Evolutionary conservation across 306 rosid species (phyloP).

Genomic region (peach (Prunus persica)): DNA sequence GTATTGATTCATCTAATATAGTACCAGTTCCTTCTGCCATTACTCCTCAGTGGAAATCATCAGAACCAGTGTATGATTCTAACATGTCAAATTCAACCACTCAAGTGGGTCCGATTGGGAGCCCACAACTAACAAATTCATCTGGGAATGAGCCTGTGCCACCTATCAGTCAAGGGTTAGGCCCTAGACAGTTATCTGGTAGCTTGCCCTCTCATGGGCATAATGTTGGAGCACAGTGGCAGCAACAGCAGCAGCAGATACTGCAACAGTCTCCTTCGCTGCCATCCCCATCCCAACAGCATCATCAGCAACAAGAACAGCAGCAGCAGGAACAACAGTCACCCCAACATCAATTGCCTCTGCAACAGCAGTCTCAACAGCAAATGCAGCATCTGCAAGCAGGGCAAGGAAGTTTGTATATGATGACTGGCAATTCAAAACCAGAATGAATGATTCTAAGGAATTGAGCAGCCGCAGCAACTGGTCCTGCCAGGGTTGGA

Average conservation of each 20-base stretch:
- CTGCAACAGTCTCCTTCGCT: conserved; percentile 51
- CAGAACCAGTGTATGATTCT: conserved; percentile 60
- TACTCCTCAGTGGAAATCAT: conserved; percentile 60
- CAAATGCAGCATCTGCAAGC: conserved; percentile 57
- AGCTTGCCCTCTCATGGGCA: conserved; percentile 64
- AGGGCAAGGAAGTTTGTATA: conserved; percentile 63
- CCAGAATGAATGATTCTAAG: conserved; percentile 57
- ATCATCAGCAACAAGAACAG: conserved; percentile 42
- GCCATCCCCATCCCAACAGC: conserved; percentile 44
- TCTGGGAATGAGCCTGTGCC: conserved; percentile 51
- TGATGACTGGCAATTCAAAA: conserved; percentile 56
- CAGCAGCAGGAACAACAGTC: conserved; percentile 49
- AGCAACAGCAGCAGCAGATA: conserved; percentile 53
- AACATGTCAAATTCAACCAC: conserved; percentile 42
- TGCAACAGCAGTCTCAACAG: conserved; percentile 64
- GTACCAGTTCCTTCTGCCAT: conserved; percentile 44
- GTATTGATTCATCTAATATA: conserved; percentile 45
- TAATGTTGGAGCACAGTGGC: conserved; percentile 70
- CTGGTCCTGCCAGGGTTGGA: conserved; percentile 45
- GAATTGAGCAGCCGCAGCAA: conserved; percentile 52
- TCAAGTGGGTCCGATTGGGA: conserved; percentile 52
- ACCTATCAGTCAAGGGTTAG: conserved; percentile 56
- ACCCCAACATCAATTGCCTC: conserved; percentile 41
- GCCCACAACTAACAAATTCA: conserved; percentile 51
- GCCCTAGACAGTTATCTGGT: conserved; percentile 58